phyloP scores from a whole-genome alignment of 345 rosid species.

The Salix dunnii region DNA sequence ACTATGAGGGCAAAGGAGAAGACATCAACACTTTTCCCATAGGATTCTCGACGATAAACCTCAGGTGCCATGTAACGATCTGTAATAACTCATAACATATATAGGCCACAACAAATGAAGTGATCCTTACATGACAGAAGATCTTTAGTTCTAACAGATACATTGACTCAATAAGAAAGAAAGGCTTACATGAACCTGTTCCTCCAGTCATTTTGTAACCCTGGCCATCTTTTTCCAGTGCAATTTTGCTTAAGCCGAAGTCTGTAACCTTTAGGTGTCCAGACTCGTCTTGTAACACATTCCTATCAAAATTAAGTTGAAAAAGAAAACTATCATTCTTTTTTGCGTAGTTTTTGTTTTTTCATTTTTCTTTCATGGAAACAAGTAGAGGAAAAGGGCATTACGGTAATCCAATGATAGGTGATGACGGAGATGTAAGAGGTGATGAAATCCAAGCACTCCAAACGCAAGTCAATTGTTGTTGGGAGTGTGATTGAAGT shows the following conservation, averaged over 20 bases:
- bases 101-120: not conserved
- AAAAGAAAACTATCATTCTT: too few species aligned
- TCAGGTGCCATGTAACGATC: conserved; percentile 77
- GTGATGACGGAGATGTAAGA: too few species aligned
- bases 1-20: conserved; percentile 58
- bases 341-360: too few species aligned
- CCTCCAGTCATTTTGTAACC: conserved; percentile 61
- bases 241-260: conserved; percentile 66
- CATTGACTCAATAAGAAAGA: not conserved
- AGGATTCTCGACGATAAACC: conserved; percentile 65
- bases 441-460: too few species aligned
- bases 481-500: too few species aligned
- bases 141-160: not conserved
- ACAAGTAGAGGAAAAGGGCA: too few species aligned
- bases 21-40: conserved; percentile 65
- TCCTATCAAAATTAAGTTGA: conserved; percentile 26
- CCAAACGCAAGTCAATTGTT: too few species aligned
- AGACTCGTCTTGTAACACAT: conserved; percentile 55
- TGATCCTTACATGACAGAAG: not conserved
- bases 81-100: conserved; percentile 17
- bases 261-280: conserved; percentile 68
- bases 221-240: conserved; percentile 47
- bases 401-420: too few species aligned
- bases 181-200: conserved; percentile 54
- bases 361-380: too few species aligned